Conservation (phyloP, 2,329 filamentous ascomycete species). For the Penicillium psychrosexuale region DNA sequence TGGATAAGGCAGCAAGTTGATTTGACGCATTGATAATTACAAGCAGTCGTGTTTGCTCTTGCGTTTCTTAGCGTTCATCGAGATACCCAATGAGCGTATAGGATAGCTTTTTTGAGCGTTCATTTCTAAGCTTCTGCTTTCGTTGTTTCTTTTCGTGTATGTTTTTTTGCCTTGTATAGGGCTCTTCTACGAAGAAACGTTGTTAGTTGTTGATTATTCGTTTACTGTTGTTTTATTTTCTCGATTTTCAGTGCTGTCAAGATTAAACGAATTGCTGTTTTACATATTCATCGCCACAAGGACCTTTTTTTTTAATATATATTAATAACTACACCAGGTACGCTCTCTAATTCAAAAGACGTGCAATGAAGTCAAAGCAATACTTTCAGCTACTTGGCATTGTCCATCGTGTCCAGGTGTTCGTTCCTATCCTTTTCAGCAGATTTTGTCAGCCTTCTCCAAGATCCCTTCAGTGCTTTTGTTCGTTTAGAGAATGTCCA, state of each 20-base stretch:
- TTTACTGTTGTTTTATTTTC: slow-evolving; percentile 47
- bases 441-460: not conserved
- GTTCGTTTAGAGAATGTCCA: not conserved
- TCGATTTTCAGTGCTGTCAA: not conserved
- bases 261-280: not conserved
- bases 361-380: not conserved
- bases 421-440: not conserved
- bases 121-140: not conserved
- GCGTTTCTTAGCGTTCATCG: not conserved
- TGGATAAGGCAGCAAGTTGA: not conserved
- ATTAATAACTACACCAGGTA: not conserved
- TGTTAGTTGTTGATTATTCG: not conserved
- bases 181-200: not conserved
- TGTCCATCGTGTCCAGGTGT: too few relatives aligned
- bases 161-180: not conserved
- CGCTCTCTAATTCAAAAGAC: not conserved
- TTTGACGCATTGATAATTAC: not conserved
- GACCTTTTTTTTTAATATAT: not conserved
- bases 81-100: not conserved
- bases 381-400: too few relatives aligned
- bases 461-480: not conserved
- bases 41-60: not conserved
- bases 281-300: too few relatives aligned
- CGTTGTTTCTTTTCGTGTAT: not conserved
- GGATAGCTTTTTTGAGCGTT: not conserved